Evolutionary conservation across 208 protist species (phyloP), one percentile per base, ranked within the genome.

Genomic region (Angomonas deanei): DNA sequence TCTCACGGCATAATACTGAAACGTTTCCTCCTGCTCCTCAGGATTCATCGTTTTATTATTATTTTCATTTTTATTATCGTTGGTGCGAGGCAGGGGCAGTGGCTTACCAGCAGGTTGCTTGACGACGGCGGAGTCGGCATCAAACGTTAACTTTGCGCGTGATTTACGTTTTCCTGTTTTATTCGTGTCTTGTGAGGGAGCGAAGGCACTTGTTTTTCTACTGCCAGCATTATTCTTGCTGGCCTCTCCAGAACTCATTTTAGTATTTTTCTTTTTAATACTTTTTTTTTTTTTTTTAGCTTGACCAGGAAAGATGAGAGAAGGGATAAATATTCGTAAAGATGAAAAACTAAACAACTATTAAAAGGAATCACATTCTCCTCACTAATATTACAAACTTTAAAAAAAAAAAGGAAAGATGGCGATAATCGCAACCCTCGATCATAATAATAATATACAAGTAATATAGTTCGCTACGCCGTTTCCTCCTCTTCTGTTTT

Each of bases 1-100:
- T n/a, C 81, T 69, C 53, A 75, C 31, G 24, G 71, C 60, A 33
- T 87, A 87, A 64, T 83, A 87, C 34, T 72, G 57, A 28, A 87
- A 84, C 26, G 84, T 68, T 31, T 77, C 61, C 38, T 68, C 66
- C 5, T 49, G 52, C 42, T 50, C 42, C 23, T 19, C 42, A 13
- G 42, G 24, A 62, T 15, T 24, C 36, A 36, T 28, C 73, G 64
- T 23, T 68, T 39, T 13, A 13, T 5, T 39, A 39, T 13, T 39
- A 13, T 39, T 13, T 13, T 39, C 8, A 13, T 13, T 5, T 13
- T 39, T 39, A 13, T 13, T 39, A 13, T 13, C 11, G 32, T 24
- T 2, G 34, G n/a, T n/a, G n/a, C n/a, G n/a, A n/a, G 21, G 32
- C 34, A 46, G 64, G 23, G 57, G 32, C 23, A 50, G 39, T 11